Conservation (phyloP, 768 basidiomycete genomes). For the Pleurotus ostreatus region DNA sequence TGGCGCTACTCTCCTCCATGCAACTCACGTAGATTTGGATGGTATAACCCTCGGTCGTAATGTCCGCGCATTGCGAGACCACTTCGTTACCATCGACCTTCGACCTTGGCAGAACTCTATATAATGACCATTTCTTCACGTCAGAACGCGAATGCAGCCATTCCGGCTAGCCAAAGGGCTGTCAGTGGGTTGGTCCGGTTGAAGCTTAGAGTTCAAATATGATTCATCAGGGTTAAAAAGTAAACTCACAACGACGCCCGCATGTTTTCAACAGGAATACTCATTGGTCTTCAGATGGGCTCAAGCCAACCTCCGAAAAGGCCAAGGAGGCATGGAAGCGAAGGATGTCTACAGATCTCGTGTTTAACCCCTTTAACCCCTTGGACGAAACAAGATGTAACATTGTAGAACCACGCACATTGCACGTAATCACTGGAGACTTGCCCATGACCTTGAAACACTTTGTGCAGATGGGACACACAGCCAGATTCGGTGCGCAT, state of each 20-base stretch:
- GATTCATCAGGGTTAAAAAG: slow-evolving; percentile 98
- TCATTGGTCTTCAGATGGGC: slow-evolving; percentile 59
- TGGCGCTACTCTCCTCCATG: slow-evolving; percentile 92
- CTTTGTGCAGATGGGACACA: no score
- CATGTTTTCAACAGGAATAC: slow-evolving; percentile 7
- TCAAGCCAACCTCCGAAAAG: slow-evolving; percentile 80
- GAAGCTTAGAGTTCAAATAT: slow-evolving; percentile 91
- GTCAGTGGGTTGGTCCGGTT: slow-evolving; percentile 92
- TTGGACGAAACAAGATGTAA: neutral
- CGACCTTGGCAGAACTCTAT: slow-evolving; percentile 85
- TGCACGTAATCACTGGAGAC: no score
- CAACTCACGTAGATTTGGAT: slow-evolving; percentile 94
- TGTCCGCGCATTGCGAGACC: slow-evolving; percentile 90
- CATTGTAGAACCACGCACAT: neutral
- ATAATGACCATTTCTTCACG: slow-evolving; percentile 99
- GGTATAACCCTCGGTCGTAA: slow-evolving; percentile 96
- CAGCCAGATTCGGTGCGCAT: no score
- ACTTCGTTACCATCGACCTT: slow-evolving; percentile 91
- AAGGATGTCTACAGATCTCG: slow-evolving; percentile 78
- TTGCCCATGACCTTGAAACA: no score
- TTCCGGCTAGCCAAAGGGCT: slow-evolving; percentile 92
- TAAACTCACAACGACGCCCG: slow-evolving; percentile 32
- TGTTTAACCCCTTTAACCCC: slow-evolving; percentile 24
- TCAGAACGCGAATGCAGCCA: slow-evolving; percentile 94
- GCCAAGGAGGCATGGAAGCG: slow-evolving; percentile 72